Base-by-base conservation (phyloP, 805 yeast species). In the Candida khao-thaluensis region DNA sequence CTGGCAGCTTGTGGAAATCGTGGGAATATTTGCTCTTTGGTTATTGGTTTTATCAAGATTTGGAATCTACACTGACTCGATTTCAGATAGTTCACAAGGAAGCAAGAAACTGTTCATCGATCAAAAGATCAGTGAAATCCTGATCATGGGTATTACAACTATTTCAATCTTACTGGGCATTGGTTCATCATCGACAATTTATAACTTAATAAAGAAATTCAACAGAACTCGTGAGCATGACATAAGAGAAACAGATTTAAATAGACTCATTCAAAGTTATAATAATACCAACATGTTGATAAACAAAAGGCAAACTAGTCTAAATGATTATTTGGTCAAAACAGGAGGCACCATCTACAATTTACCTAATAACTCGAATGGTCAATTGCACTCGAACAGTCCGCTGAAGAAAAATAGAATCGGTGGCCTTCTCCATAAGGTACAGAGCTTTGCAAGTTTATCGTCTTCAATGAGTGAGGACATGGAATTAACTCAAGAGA, bases 91-190 rank as follows among this genome's bases (percentile, higher is more conserved):
- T 64, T 7, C 26, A 16, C 8, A n/a, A 8, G 22, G 29, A 10
- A 42, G 34, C 24, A 33, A 16, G 42, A 23, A 22, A 16, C 29
- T 33, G 29, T 23, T 33, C 4, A 33, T 70, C n/a, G 69, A 69
- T 33, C 54, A 57, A 14, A 71, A 74, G 38, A 60, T 76, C 30
- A 70, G 66, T 44, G 72, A 74, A 47, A 49, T 76, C 21, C 64
- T 72, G 3, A 52, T 76, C 30, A 59, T 72, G 18, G 82, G 82
- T 0, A 69, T 76, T 21, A 61, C 75, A n/a, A 64, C 72, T 36
- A 62, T 76, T 37, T 75, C 79, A 0, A 45, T 72, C 1, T 55
- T 76, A 14, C 74, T 77, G 8, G 81, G 81, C 2, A 64, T 76
- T 30, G 81, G 80, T 1, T 70, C 76, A 5, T 56, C 71, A 10